Evolutionary conservation across 1,284 basidiomycete species (phyloP), one percentile per base, ranked within the genome.

Genomic region (Ustilago vetiveriae): DNA sequence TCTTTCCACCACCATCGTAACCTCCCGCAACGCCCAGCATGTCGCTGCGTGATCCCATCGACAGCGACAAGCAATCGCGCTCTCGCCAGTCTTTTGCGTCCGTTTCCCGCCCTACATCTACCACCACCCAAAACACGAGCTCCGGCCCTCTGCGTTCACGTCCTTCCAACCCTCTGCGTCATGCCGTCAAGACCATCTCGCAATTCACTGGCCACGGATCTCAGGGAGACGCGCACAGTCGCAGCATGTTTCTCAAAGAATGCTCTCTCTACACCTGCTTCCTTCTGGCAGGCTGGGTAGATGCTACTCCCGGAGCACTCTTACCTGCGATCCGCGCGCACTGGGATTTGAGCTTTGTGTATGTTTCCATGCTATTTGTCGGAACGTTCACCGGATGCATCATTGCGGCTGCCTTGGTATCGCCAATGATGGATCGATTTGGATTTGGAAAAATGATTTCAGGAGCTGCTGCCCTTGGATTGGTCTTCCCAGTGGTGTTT

Each of bases 331-430:
- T 75, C 38, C 66, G 71, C 21, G 35, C 42, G 9, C 50, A 44
- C 30, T 76, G 72, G 57, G 3, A 55, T 19, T 42, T 72, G 10
- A 48, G 57, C 58, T 67, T 68, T 21, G 41, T 62, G 16, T 35
- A 67, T 16, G 55, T 69, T 9, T 58, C 62, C 13, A 44, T 67
- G 50, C 68, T 75, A 19, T 77, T 77, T 41, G 55, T 76, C 16
- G 58, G 60, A 30, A 76, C 69, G 9, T 60, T 74, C 4, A 23
- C 32, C 17, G 75, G 75, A 22, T 68, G 65, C 58, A 54, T 76
- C 49, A 45, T 71, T 23, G 57, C 69, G 9, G 56, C 66, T 3
- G 33, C 53, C 6, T 37, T 50, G 30, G 46, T 57, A 21, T 59
- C 69, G 21, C 46, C 51, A 1, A 35, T 71, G n/a, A 58, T 72